A percentile compares a stretch with the other conserved stretches of the same genome.
Conservation (phyloP, 148 eudicot genomes). For the Simmondsia chinensis region DNA sequence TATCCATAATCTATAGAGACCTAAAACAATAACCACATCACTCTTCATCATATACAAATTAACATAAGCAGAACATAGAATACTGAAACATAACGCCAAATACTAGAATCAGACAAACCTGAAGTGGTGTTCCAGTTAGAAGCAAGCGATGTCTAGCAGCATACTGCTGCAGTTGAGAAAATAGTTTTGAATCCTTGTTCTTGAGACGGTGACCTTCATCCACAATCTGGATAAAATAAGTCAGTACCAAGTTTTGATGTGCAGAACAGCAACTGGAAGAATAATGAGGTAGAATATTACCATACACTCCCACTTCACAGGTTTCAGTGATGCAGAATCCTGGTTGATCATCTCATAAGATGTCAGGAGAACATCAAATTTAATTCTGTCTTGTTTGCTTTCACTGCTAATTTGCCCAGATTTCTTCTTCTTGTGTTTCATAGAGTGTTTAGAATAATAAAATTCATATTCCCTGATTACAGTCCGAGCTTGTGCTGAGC, state of each 20-base stretch:
- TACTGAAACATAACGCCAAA: not conserved
- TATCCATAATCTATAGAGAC: too few relatives aligned
- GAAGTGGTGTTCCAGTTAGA: conserved; percentile 98
- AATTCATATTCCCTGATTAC: conserved; percentile 79
- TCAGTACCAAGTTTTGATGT: conserved; percentile 6
- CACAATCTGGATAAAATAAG: conserved; percentile 54
- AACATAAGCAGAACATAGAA: not conserved
- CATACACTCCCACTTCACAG: conserved; percentile 95
- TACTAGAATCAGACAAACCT: conserved; percentile 34
- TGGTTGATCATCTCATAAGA: conserved; percentile 94
- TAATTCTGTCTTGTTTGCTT: conserved; percentile 84
- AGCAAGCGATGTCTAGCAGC: conserved; percentile 74
- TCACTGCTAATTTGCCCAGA: conserved; percentile 44
- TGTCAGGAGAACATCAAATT: conserved; percentile 90
- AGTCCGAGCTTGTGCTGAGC: conserved; percentile 73
- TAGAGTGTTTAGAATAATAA: conserved; percentile 62
- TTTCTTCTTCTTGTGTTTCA: conserved; percentile 83
- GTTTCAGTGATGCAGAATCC: conserved; percentile 68
- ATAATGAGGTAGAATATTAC: conserved; percentile 23
- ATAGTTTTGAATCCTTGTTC: conserved; percentile 94
- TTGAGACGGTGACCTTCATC: conserved; percentile 99
- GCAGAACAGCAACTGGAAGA: conserved; percentile 1
- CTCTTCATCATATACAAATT: not conserved
- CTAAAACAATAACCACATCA: not conserved
- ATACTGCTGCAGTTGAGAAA: conserved; percentile 69